Evolutionary conservation across 495 filamentous ascomycete genomes (phyloP).

Genomic region (Hyaloscypha variabilis): DNA sequence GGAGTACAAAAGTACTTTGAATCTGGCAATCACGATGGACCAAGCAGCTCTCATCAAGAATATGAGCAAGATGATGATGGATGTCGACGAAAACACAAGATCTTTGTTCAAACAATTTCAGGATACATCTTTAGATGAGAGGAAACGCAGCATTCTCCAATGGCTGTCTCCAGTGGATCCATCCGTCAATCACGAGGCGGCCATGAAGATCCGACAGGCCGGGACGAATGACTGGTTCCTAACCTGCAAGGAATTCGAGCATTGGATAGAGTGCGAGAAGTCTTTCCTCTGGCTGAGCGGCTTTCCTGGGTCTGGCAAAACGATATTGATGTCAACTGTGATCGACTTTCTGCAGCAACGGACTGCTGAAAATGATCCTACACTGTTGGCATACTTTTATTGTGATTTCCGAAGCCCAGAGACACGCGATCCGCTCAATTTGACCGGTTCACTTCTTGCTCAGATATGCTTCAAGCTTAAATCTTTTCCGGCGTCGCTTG

Average conservation of each 20-base stretch:
- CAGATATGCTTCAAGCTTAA: background rate
- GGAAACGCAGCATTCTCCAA: background rate
- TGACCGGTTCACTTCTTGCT: background rate
- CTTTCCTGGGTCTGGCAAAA: conserved; percentile 41
- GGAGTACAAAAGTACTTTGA: background rate
- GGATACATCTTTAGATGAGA: background rate
- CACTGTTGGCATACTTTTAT: conserved; percentile 31
- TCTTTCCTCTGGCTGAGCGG: conserved; percentile 39
- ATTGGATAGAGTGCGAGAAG: conserved; percentile 27
- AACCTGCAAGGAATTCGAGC: conserved; percentile 20
- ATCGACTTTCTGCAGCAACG: conserved; percentile 29
- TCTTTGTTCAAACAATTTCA: background rate
- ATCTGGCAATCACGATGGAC: background rate
- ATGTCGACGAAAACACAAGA: background rate
- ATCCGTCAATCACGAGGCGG: conserved; percentile 28
- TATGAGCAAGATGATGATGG: background rate
- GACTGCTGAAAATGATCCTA: background rate
- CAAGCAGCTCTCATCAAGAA: background rate
- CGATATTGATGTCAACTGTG: conserved; percentile 35
- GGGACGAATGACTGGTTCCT: conserved; percentile 38
- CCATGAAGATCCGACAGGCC: conserved; percentile 17
- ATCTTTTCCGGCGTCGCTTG: background rate
- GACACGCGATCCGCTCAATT: background rate
- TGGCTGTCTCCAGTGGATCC: conserved; percentile 34
- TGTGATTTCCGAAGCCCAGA: conserved; percentile 34